Percentiles rank a stretch among this genome's conserved stretches.
Evolutionary conservation across 177 flowering plant genomes (phyloP).

Genomic region (Vitis hybrid): DNA sequence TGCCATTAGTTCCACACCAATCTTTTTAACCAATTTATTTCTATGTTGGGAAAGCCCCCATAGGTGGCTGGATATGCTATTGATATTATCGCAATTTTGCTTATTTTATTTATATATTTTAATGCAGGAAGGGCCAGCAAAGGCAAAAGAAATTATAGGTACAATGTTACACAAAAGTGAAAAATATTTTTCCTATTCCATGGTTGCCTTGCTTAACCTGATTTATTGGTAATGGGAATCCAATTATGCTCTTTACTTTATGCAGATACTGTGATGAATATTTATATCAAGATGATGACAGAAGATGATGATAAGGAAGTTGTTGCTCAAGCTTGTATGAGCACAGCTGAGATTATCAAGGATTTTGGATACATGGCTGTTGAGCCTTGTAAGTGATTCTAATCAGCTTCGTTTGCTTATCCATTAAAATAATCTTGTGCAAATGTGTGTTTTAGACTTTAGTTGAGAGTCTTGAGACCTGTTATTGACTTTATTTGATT

Average conservation of each 20-base stretch:
- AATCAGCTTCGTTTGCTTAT: constrained; percentile 3
- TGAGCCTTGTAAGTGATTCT: constrained; percentile 65
- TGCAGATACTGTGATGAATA: constrained; percentile 76
- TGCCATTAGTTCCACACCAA: not conserved
- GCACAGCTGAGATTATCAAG: constrained; percentile 69
- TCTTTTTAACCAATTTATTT: not conserved
- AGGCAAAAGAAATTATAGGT: constrained; percentile 77
- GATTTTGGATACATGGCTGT: constrained; percentile 71
- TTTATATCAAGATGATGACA: constrained; percentile 77
- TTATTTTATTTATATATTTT: not conserved
- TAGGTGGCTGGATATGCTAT: not conserved
- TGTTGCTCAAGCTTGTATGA: constrained; percentile 91
- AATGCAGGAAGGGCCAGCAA: constrained; percentile 68
- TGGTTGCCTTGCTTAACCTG: not conserved
- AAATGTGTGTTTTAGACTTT: not conserved
- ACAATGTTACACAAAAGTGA: constrained; percentile 11
- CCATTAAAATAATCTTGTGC: not conserved
- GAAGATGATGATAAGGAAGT: constrained; percentile 99
- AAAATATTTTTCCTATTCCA: not conserved
- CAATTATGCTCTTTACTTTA: constrained; percentile 9
- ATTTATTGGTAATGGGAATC: not conserved
- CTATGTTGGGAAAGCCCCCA: not conserved
- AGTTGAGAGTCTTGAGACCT: not conserved
- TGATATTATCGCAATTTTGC: not conserved
- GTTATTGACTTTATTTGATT: constrained; percentile 7